Base-by-base conservation (phyloP, 768 basidiomycete genomes). In the Sporobolomyces pararoseus region DNA sequence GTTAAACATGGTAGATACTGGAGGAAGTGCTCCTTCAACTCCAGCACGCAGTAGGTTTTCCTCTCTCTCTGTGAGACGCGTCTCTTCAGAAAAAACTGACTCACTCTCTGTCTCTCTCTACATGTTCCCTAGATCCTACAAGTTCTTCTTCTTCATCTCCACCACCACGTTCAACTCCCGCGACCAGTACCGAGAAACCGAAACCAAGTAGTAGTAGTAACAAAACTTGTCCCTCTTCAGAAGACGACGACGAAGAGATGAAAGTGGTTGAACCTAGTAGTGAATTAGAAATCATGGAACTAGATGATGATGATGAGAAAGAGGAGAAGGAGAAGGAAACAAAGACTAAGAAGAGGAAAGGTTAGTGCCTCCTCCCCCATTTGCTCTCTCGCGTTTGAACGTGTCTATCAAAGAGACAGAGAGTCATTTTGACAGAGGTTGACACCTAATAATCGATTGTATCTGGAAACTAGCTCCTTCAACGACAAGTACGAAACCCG, bases 141-240 rank as follows among this genome's bases (percentile, higher is more conserved):
- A 25, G 25, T 39, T 58, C 55, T 12, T 59, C 58, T 21, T 59
- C 58, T 17, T 42, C 58, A 14, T 6, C 42, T 14, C 39, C 39
- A 4, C 46, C 58, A 29, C 14, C 58, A 4, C 9, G 27, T 34
- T 49, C 46, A 29, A 61, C 59, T 9, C 27, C 59, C 3, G 44
- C 46, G 31, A 61, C 59, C 14, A 47, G 44, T 32, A 49, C 46
- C 25, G 46, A 47, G 46, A 49, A 61, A 29, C 58, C n/a, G n/a
- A n/a, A n/a, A n/a, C n/a, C n/a, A n/a, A n/a, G n/a, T n/a, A n/a
- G n/a, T n/a, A n/a, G n/a, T 27, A 13, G 44, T 34, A 49, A 4
- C 31, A 27, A 23, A 35, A 52, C 13, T 29, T 12, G 4, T 7
- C 51, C 25, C 46, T 14, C 44, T 19, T 0, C 57, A 58, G 35